A percentile compares a stretch with the other conserved stretches of the same genome.
phyloP scores from a whole-genome alignment of 192 early-diverging fungal genomes.

The Glomus cerebriforme region DNA sequence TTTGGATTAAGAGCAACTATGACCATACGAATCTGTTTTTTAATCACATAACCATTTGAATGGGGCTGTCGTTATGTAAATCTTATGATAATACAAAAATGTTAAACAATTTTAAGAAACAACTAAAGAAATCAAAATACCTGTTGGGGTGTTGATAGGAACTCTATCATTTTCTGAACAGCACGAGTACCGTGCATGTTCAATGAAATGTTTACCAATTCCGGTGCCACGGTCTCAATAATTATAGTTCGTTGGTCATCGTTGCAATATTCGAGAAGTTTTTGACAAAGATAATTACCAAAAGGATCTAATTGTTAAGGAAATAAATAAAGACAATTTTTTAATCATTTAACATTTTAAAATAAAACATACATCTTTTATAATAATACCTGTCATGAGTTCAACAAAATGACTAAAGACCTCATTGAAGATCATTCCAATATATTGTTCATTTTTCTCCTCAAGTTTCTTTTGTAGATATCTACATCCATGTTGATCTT shows the following conservation, averaged over 20 bases:
- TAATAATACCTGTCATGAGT: slow-evolving; percentile 75
- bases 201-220: slow-evolving; percentile 77
- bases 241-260: slow-evolving; percentile 76
- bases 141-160: slow-evolving; percentile 62
- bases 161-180: slow-evolving; percentile 91
- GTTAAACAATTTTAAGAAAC: neutral
- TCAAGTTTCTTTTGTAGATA: slow-evolving; percentile 87
- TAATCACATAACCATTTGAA: neutral
- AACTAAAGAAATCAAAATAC: slow-evolving; percentile 30
- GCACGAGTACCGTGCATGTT: slow-evolving; percentile 94
- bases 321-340: neutral
- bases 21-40: slow-evolving; percentile 63
- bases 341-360: neutral
- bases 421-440: slow-evolving; percentile 76
- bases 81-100: slow-evolving; percentile 8
- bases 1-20: slow-evolving; percentile 66
- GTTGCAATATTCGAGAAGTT: slow-evolving; percentile 79
- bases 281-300: slow-evolving; percentile 92
- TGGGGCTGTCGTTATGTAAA: neutral
- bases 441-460: slow-evolving; percentile 63
- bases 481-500: slow-evolving; percentile 89
- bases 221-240: slow-evolving; percentile 69
- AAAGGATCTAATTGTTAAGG: slow-evolving; percentile 66
- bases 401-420: slow-evolving; percentile 73
- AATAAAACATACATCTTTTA: neutral